A percentile compares a stretch with the other conserved stretches of the same genome.
phyloP scores from a whole-genome alignment of 768 basidiomycete species.

The Tricholoma terreum region DNA sequence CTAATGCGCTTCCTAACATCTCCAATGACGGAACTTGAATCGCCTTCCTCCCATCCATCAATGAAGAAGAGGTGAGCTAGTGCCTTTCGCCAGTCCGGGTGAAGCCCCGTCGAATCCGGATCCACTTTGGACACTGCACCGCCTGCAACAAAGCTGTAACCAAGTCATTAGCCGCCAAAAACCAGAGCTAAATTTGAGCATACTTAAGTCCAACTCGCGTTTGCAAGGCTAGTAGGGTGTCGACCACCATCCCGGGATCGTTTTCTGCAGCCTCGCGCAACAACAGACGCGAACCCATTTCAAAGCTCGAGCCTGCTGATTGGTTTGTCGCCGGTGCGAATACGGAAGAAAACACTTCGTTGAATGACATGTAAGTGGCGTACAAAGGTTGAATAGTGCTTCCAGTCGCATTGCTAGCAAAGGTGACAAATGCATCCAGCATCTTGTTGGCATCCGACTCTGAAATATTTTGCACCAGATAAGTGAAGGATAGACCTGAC shows the following conservation, averaged over 20 bases:
- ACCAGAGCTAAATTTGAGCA: not conserved
- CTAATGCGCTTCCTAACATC: too few species aligned
- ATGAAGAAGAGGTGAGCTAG: slow-evolving; percentile 21
- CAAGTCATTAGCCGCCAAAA: not conserved
- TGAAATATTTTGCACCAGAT: not conserved
- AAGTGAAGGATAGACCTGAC: not conserved
- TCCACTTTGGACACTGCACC: too few species aligned
- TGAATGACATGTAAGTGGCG: not conserved
- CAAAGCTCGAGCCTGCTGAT: slow-evolving; percentile 5
- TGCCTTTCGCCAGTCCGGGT: slow-evolving; percentile 54
- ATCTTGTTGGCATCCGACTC: not conserved
- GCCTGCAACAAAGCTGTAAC: slow-evolving; percentile 38
- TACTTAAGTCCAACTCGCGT: slow-evolving; percentile 12
- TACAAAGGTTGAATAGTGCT: not conserved
- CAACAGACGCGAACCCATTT: slow-evolving; percentile 8
- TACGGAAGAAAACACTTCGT: not conserved
- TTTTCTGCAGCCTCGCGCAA: not conserved
- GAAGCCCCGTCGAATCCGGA: slow-evolving; percentile 38
- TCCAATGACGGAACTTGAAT: slow-evolving; percentile 17
- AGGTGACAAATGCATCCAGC: slow-evolving; percentile 2
- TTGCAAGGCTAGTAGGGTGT: slow-evolving; percentile 13
- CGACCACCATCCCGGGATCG: slow-evolving; percentile 3
- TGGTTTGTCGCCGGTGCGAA: not conserved
- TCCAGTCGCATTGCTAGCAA: not conserved
- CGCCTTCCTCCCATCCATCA: slow-evolving; percentile 28